Evolutionary conservation across 768 basidiomycete genomes (phyloP).

Genomic region (Kwoniella botswanensis): DNA sequence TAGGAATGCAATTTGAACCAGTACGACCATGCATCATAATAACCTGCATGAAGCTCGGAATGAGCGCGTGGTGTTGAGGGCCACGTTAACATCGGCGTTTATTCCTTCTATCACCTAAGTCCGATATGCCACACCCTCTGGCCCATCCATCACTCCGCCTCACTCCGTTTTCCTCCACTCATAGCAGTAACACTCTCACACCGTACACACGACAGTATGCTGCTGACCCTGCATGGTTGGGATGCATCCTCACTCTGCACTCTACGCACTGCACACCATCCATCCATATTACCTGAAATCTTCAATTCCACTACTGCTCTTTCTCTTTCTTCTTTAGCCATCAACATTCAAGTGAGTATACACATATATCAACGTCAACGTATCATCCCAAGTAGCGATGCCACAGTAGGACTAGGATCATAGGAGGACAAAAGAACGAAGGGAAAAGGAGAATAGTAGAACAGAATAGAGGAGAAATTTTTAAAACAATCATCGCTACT

Average conservation of each 20-base stretch:
- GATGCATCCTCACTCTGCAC: constrained; percentile 4
- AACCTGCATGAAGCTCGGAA: too few species aligned
- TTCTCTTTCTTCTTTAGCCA: constrained; percentile 19
- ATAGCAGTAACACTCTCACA: not conserved
- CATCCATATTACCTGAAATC: constrained; percentile 13
- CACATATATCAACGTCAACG: not conserved
- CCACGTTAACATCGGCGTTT: constrained; percentile 14
- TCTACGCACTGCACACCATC: constrained; percentile 3
- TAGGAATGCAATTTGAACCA: too few species aligned
- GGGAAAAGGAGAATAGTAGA: not conserved
- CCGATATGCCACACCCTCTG: constrained; percentile 9
- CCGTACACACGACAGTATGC: not conserved
- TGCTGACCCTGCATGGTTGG: not conserved
- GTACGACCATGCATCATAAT: too few species aligned
- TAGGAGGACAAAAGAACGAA: not conserved
- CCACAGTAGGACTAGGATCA: not conserved
- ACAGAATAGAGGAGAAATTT: not conserved
- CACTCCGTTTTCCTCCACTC: not conserved
- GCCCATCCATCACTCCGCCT: not conserved
- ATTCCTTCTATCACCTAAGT: constrained; percentile 1
- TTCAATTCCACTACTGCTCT: not conserved
- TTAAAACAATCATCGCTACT: not conserved
- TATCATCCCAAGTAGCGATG: constrained; percentile 8
- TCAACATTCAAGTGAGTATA: constrained; percentile 34
- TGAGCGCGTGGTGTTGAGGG: too few species aligned